Base-by-base conservation (phyloP, 345 rosid species). In the Populus pruinosa region DNA sequence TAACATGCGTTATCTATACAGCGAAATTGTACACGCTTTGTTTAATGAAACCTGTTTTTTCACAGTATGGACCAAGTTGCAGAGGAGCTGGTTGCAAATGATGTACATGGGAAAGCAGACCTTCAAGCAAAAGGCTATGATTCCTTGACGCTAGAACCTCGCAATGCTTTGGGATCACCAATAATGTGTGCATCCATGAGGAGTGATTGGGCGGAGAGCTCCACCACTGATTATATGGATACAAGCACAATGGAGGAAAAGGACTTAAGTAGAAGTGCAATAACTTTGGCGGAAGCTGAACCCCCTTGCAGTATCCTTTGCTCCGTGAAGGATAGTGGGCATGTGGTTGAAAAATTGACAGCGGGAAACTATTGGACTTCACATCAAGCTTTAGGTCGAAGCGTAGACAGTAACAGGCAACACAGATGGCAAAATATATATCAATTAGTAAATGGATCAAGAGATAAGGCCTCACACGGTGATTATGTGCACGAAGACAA, bases 61-160 rank as follows among this genome's bases (percentile, higher is more conserved):
- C 79, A 65, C 71, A 76, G 76, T 18, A 88, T 90, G 93, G 91
- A 87, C 36, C 70, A 82, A 84, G 74, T 78, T 21, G 88, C 80
- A 69, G 86, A 87, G 77, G 87, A 87, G 64, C 80, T 77, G 23
- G 83, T 77, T 38, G 78, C 84, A 53, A 87, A 75, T 71, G 84
- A 79, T 71, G 70, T 71, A 76, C 75, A 66, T 55, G 80, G 69
- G 38, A 71, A 77, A 66, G 50, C 73, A 72, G 80, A 83, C 41
- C 71, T 83, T 50, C 78, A 76, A 73, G 67, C 71, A 53, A 70
- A 83, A 77, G 86, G 74, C 1, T 77, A 79, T 67, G 79, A 74
- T 81, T 82, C 89, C 33, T 76, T 84, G 78, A 86, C 82, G 79
- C 75, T 81, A 20, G 88, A 82, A 72, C 83, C 35, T 49, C 84